These are phyloP conservation scores for Xylaria flabelliformis DNA, from an alignment of 495 filamentous ascomycete genomes.

Conservation along the genomic window DNA sequence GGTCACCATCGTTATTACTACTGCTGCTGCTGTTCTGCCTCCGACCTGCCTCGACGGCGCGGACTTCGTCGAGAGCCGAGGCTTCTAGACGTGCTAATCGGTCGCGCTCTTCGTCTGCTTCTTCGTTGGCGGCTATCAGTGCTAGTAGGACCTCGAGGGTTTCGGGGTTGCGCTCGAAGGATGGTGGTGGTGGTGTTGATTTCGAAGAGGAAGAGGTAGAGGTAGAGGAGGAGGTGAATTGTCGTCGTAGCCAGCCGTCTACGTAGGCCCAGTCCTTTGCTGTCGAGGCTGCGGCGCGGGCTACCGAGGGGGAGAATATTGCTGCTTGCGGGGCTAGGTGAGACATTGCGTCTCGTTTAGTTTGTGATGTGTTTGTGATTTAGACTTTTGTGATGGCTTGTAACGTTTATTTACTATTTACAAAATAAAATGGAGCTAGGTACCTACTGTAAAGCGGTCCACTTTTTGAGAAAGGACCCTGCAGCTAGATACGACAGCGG, in stretches of 20 bases:
- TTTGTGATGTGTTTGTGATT: not conserved
- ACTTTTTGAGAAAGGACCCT: no score
- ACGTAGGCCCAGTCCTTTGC: constrained; percentile 90
- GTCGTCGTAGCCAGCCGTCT: constrained; percentile 77
- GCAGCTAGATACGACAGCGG: no score
- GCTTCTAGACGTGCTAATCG: constrained; percentile 67
- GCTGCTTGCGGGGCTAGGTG: constrained; percentile 60
- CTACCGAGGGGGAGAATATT: constrained; percentile 75
- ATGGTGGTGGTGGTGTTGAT: constrained; percentile 56
- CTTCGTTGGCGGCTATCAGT: constrained; percentile 77
- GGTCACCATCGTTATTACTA: constrained; percentile 37
- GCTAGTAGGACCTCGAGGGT: constrained; percentile 79
- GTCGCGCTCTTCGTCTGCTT: constrained; percentile 76
- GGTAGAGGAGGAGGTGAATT: constrained; percentile 47
- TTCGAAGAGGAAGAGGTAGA: constrained; percentile 24
- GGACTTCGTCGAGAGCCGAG: constrained; percentile 59
- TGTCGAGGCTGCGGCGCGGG: constrained; percentile 65
- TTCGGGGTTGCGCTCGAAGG: constrained; percentile 84
- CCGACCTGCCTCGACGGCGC: constrained; percentile 46
- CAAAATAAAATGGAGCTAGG: no score
- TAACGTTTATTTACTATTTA: not conserved
- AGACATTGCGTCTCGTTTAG: constrained; percentile 47
- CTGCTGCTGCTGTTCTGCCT: constrained; percentile 4
- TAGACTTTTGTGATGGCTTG: not conserved
- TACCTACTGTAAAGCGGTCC: no score